phyloP scores from a whole-genome alignment of 805 yeast genomes.

The Candida schatavii region DNA sequence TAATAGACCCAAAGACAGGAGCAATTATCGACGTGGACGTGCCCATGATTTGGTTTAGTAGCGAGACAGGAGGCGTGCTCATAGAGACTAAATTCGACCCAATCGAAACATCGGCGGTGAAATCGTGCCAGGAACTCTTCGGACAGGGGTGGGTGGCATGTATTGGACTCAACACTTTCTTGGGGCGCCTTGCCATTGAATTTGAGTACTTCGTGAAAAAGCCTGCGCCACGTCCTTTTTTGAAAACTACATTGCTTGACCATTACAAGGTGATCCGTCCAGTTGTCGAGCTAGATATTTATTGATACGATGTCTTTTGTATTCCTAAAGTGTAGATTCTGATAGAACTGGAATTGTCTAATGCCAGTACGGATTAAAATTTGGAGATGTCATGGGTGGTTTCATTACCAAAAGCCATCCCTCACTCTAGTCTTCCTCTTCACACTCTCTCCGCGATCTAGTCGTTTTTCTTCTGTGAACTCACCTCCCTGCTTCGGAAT shows the following conservation, averaged over 20 bases:
- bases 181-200: constrained; percentile 13
- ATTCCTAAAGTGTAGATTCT: no score
- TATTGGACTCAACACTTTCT: constrained; percentile 14
- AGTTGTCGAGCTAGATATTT: not conserved
- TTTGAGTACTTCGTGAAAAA: constrained; percentile 16
- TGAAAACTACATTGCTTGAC: constrained; percentile 6
- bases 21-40: constrained; percentile 6
- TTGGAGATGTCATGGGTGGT: no score
- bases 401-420: no score
- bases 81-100: constrained; percentile 14
- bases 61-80: constrained; percentile 14
- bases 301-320: no score
- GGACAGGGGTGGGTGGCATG: constrained; percentile 13
- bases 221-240: constrained; percentile 13
- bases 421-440: no score
- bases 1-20: constrained; percentile 8
- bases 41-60: constrained; percentile 12
- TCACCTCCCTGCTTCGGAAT: not conserved
- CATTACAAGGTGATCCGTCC: not conserved
- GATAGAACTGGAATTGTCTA: no score
- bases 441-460: no score
- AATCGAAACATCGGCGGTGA: constrained; percentile 9
- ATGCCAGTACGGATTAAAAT: no score
- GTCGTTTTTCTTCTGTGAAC: constrained; percentile 1
- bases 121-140: constrained; percentile 4